Percentiles rank a stretch among this genome's conserved stretches.
Conservation (phyloP, 306 rosid genomes). For the Citrullus mucosospermus region DNA sequence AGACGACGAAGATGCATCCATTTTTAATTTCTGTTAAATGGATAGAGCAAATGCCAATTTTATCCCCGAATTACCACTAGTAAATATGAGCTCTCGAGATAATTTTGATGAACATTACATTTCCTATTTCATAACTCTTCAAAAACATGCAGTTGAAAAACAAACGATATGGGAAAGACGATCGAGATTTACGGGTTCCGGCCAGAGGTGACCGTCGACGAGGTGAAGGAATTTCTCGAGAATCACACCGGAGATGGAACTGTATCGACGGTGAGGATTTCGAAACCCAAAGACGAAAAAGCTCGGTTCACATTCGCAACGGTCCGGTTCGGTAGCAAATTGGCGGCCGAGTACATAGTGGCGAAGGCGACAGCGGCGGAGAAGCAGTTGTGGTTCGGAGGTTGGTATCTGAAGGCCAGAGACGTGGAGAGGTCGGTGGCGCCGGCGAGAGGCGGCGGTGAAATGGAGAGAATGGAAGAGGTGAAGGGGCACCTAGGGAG, state of each 20-base stretch:
- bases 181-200: conserved; percentile 29
- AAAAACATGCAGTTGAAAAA: neutral
- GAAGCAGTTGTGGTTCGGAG: neutral
- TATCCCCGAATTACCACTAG: no score
- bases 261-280: conserved; percentile 17
- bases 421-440: neutral
- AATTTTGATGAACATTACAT: neutral
- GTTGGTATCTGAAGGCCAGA: conserved; percentile 5
- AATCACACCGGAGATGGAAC: conserved; percentile 29
- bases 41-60: neutral
- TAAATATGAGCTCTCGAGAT: neutral
- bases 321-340: conserved; percentile 23
- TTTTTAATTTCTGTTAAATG: neutral
- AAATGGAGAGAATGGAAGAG: neutral
- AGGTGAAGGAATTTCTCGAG: conserved; percentile 29
- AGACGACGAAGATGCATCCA: no score
- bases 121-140: no score
- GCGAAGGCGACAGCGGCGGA: neutral
- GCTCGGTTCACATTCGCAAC: conserved; percentile 15
- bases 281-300: conserved; percentile 1
- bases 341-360: conserved; percentile 18
- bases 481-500: conserved; percentile 26
- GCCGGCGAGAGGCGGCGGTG: neutral
- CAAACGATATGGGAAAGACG: conserved; percentile 18
- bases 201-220: conserved; percentile 12